Base-by-base conservation (phyloP, 2,329 filamentous ascomycete species). In the Penicillium occitanis region DNA sequence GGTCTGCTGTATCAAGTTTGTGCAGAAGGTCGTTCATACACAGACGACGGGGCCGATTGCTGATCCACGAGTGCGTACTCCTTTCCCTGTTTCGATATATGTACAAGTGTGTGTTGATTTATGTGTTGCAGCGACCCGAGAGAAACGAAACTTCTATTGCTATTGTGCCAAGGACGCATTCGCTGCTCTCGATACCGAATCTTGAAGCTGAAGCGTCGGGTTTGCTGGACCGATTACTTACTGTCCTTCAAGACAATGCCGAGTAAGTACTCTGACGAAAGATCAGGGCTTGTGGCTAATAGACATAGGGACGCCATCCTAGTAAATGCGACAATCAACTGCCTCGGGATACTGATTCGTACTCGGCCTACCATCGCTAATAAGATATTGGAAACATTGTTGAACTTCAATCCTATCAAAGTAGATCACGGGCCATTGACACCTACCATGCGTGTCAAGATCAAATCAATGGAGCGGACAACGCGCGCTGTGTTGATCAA, bases 1-100 rank as follows among this genome's bases (percentile, higher is more conserved):
- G 72, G 90, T 98, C 77, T 96, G 93, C 83, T 98, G 95, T 81
- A 90, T 98, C 84, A 99, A 99, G 79, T 99, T 99, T 78, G 90
- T 92, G 44, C 94, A 99, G 81, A 89, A 92, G 69, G 92, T 98
- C 53, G 91, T 99, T 53, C 86, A 97, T 70, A 91, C 93, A 19
- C 94, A 99, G 79, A 97, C 92, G 11, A 88, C 90, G n/a, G 92
- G 92, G 57, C 81, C 90, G 66, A 91, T 91, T 71, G 84, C 88
- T 65, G 94, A 98, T 75, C 90, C 91, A 71, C 88, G 92, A 82
- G 92, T 97, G 86, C 77, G 87, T 82, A 65, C 33, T 35, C 8
- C 2, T 19, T 44, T 40, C 14, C 14, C 37, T 17, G 1, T 2
- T 1, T 46, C 8, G 22, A 22, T 46, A 11, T 59, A 2, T 42